Conservation (phyloP, 2,329 filamentous ascomycete genomes). For the Fusarium neocosmosporiellum region DNA sequence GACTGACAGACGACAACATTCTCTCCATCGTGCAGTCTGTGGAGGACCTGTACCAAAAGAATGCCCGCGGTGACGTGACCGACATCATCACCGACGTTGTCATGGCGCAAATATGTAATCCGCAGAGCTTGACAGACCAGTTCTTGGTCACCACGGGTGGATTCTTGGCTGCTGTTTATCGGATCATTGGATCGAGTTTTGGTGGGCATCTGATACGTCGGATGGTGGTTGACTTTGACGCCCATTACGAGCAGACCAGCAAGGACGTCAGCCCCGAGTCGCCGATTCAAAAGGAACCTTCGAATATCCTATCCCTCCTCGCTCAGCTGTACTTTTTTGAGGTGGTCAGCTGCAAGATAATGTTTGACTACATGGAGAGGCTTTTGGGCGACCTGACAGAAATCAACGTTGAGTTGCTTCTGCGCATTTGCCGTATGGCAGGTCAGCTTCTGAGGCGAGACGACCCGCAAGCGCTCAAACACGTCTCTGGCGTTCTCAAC, state of each 20-base stretch:
- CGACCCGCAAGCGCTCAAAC: conserved; percentile 87
- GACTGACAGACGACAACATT: conserved; percentile 91
- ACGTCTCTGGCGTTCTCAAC: conserved; percentile 85
- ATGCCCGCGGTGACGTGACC: conserved; percentile 90
- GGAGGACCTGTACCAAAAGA: conserved; percentile 83
- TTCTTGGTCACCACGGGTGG: conserved; percentile 92
- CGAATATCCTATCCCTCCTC: conserved; percentile 85
- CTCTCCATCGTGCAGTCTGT: conserved; percentile 85
- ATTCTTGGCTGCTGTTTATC: conserved; percentile 89
- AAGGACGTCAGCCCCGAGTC: conserved; percentile 54
- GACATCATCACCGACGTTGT: conserved; percentile 82
- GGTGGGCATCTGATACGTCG: conserved; percentile 87
- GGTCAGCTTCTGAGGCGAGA: conserved; percentile 88
- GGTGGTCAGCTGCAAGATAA: conserved; percentile 81
- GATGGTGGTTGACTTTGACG: conserved; percentile 79
- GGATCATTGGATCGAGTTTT: conserved; percentile 87
- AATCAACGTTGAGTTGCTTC: conserved; percentile 86
- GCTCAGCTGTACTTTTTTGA: conserved; percentile 94
- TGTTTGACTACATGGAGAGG: conserved; percentile 91
- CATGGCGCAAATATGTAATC: conserved; percentile 82
- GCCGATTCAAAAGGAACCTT: conserved; percentile 52
- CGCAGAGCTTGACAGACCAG: conserved; percentile 83
- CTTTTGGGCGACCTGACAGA: conserved; percentile 83
- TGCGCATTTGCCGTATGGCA: conserved; percentile 84
- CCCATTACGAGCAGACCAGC: conserved; percentile 65